A percentile compares a stretch with the other conserved stretches of the same genome.
Conservation (phyloP, 306 rosid genomes). For the Lathyrus aphaca region DNA sequence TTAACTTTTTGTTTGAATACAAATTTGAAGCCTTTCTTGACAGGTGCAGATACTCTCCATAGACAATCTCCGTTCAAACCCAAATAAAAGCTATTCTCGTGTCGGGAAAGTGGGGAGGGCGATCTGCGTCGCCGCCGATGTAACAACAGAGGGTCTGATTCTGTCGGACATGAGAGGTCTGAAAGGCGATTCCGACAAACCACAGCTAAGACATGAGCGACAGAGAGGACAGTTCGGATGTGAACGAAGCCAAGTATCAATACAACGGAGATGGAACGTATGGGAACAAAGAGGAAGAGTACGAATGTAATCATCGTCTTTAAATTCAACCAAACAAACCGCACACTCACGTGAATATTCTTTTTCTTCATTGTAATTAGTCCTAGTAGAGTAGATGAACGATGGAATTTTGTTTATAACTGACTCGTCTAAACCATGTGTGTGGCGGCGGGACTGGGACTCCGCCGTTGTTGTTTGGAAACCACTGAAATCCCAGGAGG, state of each 20-base stretch:
- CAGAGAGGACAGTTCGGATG: neutral
- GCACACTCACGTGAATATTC: neutral
- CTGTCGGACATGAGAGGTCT: neutral
- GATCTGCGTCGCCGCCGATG: no score
- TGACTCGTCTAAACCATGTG: neutral
- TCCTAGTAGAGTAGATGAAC: neutral
- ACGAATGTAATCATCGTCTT: neutral
- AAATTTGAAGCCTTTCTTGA: no score
- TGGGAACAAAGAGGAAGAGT: neutral
- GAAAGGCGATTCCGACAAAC: neutral
- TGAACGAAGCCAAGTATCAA: neutral
- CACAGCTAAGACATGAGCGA: neutral
- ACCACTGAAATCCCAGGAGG: no score
- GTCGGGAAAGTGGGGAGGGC: no score
- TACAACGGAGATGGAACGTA: neutral
- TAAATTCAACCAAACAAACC: neutral
- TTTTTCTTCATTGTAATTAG: neutral
- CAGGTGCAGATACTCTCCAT: no score
- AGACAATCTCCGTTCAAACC: no score
- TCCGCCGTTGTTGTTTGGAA: neutral
- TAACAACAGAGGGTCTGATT: neutral
- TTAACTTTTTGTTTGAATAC: no score
- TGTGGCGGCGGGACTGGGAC: neutral
- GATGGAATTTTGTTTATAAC: neutral
- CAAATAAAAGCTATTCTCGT: no score